Base-by-base conservation (phyloP, 768 basidiomycete species). In the Mycena vitilis region DNA sequence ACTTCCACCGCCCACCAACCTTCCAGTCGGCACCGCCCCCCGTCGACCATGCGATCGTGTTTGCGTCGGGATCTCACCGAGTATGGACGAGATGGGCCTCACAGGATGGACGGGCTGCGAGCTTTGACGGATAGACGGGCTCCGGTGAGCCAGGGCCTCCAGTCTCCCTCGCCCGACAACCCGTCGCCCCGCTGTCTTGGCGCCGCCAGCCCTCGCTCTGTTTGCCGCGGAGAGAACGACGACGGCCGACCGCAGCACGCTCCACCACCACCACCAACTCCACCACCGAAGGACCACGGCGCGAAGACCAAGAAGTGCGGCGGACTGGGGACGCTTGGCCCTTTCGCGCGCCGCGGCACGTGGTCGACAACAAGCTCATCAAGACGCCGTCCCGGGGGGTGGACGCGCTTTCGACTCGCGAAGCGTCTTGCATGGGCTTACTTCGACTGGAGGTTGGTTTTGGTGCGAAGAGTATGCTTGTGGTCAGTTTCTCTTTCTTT, bases 391-490 rank as follows among this genome's bases (percentile, higher is more conserved):
- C 52, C 40, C 51, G 57, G 48, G 49, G 64, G 57, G 55, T 9
- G 63, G 56, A 49, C 56, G 63, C 56, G 25, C 56, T 37, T 66
- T 66, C 65, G 52, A 55, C 58, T 66, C 59, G 65, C 6, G 66
- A 55, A 20, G 53, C 60, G 60, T 67, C 47, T 11, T 6, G 60
- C 11, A 40, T 48, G 66, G 34, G 66, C 55, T 51, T 60, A 55
- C 45, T 47, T 51, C 8, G 47, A 60, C 5, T 61, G 54, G 47
- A 57, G 60, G 51, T 34, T 30, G 36, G 12, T 51, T 30, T n/a
- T 56, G 66, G 44, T 48, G 25, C 23, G 34, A 47, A 53, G 30
- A 30, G 55, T 63, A 16, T 18, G 34, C 44, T 48, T 20, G 18
- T 42, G 37, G 56, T 58, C 44, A 47, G 38, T 57, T 44, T 38